These are phyloP conservation scores for Curvularia spicifera DNA, from an alignment of 2,329 filamentous ascomycete genomes.

Conservation along the genomic window DNA sequence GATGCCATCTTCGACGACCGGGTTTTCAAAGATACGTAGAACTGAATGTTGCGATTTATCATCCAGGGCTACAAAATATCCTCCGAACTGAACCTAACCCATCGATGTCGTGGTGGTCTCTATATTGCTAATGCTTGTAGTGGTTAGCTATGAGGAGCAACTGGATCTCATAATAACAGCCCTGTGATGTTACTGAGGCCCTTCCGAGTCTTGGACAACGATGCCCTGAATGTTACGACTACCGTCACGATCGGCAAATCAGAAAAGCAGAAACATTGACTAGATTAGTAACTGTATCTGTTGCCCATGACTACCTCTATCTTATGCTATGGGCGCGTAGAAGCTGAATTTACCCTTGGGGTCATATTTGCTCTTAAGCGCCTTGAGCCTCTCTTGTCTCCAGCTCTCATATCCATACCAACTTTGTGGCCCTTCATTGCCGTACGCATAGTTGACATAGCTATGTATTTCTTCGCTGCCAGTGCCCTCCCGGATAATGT, in stretches of 20 bases:
- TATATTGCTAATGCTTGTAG: not conserved
- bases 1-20: too few relatives aligned
- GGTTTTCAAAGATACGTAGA: not conserved
- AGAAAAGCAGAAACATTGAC: not conserved
- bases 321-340: conserved; percentile 32
- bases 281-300: not conserved
- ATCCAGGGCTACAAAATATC: not conserved
- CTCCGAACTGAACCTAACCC: not conserved
- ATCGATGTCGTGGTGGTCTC: not conserved
- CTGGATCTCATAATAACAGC: too few relatives aligned
- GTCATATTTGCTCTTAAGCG: conserved; percentile 46
- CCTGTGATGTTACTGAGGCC: too few relatives aligned
- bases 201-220: not conserved
- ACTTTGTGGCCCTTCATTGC: conserved; percentile 35
- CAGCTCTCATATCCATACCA: conserved; percentile 46
- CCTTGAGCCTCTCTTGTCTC: conserved; percentile 39
- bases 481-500: conserved; percentile 29
- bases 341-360: conserved; percentile 39
- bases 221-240: not conserved
- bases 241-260: not conserved
- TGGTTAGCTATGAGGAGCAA: not conserved
- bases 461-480: conserved; percentile 29
- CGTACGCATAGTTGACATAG: conserved; percentile 48
- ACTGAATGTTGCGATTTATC: not conserved
- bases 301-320: not conserved